Evolutionary conservation across 148 eudicot genomes (phyloP).

Genomic region (Spergularia marina): DNA sequence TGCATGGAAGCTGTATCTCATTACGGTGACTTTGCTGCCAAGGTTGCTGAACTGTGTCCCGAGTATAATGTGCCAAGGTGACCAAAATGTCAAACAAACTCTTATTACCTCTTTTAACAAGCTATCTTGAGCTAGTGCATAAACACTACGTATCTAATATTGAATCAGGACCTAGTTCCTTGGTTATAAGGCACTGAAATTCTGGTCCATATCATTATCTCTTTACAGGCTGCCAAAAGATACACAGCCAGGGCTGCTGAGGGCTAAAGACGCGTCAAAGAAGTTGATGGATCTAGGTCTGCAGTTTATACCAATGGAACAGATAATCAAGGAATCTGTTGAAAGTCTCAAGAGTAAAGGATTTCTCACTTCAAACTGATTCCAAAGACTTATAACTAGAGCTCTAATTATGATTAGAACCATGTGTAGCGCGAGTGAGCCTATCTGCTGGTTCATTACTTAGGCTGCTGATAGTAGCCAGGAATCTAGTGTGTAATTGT

Average conservation of each 20-base stretch:
- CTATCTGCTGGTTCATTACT: neutral
- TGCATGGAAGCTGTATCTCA: slow-evolving; percentile 90
- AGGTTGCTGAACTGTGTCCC: slow-evolving; percentile 77
- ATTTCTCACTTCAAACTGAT: slow-evolving; percentile 42
- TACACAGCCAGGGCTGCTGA: slow-evolving; percentile 75
- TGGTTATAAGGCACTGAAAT: neutral
- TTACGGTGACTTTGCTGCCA: slow-evolving; percentile 83
- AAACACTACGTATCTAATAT: no score
- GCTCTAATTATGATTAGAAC: slow-evolving; percentile 1
- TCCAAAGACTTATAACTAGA: neutral
- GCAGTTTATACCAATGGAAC: slow-evolving; percentile 72
- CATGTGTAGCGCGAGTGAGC: neutral
- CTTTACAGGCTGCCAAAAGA: slow-evolving; percentile 67
- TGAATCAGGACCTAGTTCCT: neutral
- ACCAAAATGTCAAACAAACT: neutral
- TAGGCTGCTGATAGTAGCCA: neutral
- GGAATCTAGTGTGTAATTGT: no score
- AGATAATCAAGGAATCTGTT: slow-evolving; percentile 73
- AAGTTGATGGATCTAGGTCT: slow-evolving; percentile 84
- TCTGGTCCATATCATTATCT: neutral
- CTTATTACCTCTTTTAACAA: neutral
- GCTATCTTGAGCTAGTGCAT: neutral
- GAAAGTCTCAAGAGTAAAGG: slow-evolving; percentile 82
- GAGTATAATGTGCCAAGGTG: slow-evolving; percentile 88
- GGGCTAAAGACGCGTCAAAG: slow-evolving; percentile 57